These are phyloP conservation scores for Schizophyllum amplum DNA, from an alignment of 1,284 basidiomycete species.

Conservation along the genomic window DNA sequence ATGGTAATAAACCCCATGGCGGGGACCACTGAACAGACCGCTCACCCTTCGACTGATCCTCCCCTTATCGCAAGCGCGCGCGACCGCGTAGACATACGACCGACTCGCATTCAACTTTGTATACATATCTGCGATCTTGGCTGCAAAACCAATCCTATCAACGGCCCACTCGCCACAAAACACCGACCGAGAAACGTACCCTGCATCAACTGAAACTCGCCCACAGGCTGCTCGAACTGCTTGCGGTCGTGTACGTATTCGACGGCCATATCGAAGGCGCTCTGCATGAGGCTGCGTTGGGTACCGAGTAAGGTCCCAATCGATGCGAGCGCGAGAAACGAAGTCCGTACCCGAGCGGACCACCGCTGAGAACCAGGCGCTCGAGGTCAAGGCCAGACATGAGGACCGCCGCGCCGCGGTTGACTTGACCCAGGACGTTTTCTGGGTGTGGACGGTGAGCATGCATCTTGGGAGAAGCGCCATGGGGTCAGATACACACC, in stretches of 20 bases:
- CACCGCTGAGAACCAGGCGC: constrained; percentile 85
- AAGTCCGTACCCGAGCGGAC: constrained; percentile 42
- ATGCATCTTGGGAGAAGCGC: not conserved
- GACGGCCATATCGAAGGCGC: constrained; percentile 84
- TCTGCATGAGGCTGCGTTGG: constrained; percentile 78
- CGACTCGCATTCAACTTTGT: constrained; percentile 86
- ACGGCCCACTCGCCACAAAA: constrained; percentile 1
- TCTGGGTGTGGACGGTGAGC: constrained; percentile 31
- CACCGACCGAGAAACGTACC: constrained; percentile 34
- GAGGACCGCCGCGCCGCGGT: constrained; percentile 79
- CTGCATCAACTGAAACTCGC: constrained; percentile 95
- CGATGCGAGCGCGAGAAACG: not conserved
- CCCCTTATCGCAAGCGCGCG: constrained; percentile 78
- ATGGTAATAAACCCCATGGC: too few species aligned
- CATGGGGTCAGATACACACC: constrained; percentile 31
- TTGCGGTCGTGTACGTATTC: constrained; percentile 88
- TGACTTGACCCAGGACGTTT: constrained; percentile 78
- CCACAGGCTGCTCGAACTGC: constrained; percentile 84
- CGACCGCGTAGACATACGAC: constrained; percentile 91
- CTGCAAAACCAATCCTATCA: constrained; percentile 26
- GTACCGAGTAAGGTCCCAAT: constrained; percentile 13
- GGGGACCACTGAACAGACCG: too few species aligned
- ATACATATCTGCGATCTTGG: constrained; percentile 90
- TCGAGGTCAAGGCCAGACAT: constrained; percentile 95
- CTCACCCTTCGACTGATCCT: constrained; percentile 75